These are phyloP conservation scores for Agaricus blazei DNA, from an alignment of 768 basidiomycete species.

Conservation along the genomic window DNA sequence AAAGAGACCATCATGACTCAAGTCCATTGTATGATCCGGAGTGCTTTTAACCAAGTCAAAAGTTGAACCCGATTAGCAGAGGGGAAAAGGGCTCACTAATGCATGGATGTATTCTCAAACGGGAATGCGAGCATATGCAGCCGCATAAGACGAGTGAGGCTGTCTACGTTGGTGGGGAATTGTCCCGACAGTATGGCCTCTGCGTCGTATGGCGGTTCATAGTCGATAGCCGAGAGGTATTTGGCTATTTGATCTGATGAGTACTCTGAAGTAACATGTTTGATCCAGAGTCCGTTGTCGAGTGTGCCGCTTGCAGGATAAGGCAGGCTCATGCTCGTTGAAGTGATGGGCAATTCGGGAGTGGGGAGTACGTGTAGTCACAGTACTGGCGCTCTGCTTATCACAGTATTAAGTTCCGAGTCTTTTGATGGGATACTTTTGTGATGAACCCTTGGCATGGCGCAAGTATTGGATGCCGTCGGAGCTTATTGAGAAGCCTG, in stretches of 20 bases:
- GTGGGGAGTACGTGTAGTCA: slow-evolving; percentile 12
- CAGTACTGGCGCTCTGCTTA: too few species aligned
- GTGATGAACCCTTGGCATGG: too few species aligned
- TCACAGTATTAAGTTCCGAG: too few species aligned
- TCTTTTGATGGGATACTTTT: too few species aligned
- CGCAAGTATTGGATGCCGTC: too few species aligned
- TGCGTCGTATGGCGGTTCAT: slow-evolving; percentile 12
- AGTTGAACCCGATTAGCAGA: background rate
- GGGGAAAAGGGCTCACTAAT: slow-evolving; percentile 24
- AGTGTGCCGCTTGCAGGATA: slow-evolving; percentile 12
- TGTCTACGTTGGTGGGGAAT: slow-evolving; percentile 22
- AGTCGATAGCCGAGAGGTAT: slow-evolving; percentile 22
- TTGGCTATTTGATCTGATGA: slow-evolving; percentile 15
- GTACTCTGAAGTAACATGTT: slow-evolving; percentile 18
- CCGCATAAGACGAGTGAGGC: slow-evolving; percentile 20
- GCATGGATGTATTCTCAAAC: slow-evolving; percentile 33
- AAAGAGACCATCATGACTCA: slow-evolving; percentile 19
- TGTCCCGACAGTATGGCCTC: slow-evolving; percentile 14
- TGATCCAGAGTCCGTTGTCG: slow-evolving; percentile 19
- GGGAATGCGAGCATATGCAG: slow-evolving; percentile 27
- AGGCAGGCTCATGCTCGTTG: background rate
- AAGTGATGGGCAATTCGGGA: background rate
- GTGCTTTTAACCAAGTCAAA: slow-evolving; percentile 11
- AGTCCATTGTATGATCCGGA: slow-evolving; percentile 20
- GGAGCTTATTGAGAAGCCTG: too few species aligned